Evolutionary conservation across 164 flowering plant genomes (phyloP).

Genomic region (Cinnamomum micranthum): DNA sequence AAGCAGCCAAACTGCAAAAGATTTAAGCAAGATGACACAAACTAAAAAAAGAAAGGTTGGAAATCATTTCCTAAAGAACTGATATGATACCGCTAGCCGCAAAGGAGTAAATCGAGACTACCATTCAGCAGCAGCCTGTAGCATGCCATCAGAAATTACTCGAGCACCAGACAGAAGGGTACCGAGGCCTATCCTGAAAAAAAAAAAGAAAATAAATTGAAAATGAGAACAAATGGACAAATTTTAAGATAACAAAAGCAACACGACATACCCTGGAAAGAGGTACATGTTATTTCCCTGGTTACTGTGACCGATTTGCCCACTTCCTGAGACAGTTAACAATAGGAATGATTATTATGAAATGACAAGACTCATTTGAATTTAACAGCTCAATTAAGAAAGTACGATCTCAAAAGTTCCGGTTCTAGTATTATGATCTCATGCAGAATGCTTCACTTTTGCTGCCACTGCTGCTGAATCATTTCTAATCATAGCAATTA

Average conservation of each 20-base stretch:
- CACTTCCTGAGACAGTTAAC: slow-evolving; percentile 55
- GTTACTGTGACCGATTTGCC: slow-evolving; percentile 82
- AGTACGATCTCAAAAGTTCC: background rate
- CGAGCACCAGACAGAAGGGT: slow-evolving; percentile 90
- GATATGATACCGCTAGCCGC: background rate
- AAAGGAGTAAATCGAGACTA: slow-evolving; percentile 16
- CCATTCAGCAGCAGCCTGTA: slow-evolving; percentile 99
- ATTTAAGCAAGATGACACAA: background rate
- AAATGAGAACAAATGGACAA: background rate
- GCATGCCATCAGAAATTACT: slow-evolving; percentile 90
- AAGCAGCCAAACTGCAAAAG: slow-evolving; percentile 76
- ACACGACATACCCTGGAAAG: slow-evolving; percentile 81
- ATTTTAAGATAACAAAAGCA: background rate
- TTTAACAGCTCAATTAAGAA: background rate
- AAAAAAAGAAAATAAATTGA: background rate
- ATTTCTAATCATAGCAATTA: too few relatives aligned
- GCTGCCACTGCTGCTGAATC: background rate
- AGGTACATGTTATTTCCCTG: slow-evolving; percentile 99
- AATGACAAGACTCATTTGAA: background rate
- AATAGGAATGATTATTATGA: slow-evolving; percentile 1
- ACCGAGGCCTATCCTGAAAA: slow-evolving; percentile 90
- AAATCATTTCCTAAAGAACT: background rate
- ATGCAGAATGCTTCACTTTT: background rate
- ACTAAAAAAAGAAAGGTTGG: background rate
- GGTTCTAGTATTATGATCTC: background rate